Percentiles rank a stretch among this genome's conserved stretches.
Conservation (phyloP, 495 filamentous ascomycete genomes). For the Xylaria flabelliformis region DNA sequence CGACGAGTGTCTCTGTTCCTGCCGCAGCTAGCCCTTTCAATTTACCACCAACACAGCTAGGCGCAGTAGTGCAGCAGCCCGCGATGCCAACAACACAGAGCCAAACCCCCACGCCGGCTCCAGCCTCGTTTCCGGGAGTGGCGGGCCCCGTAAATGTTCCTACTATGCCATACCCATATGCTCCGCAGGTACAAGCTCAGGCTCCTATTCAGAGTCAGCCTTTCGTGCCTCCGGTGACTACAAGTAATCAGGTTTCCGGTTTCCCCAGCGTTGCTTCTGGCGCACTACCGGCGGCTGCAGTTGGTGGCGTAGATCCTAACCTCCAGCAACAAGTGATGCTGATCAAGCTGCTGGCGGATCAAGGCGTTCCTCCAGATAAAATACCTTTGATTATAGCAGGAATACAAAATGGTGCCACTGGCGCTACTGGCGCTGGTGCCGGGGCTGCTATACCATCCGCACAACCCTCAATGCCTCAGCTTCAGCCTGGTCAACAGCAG, state of each 20-base stretch:
- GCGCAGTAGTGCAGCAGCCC: constrained; percentile 37
- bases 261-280: constrained; percentile 42
- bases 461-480: constrained; percentile 27
- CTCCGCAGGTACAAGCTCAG: constrained; percentile 52
- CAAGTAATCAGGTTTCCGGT: constrained; percentile 52
- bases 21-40: constrained; percentile 60
- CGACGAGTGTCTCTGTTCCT: constrained; percentile 58
- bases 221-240: constrained; percentile 50
- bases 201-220: constrained; percentile 30
- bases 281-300: constrained; percentile 51
- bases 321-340: constrained; percentile 68
- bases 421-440: constrained; percentile 33
- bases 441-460: constrained; percentile 16
- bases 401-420: constrained; percentile 43
- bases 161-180: constrained; percentile 56
- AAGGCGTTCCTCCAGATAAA: constrained; percentile 53
- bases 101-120: constrained; percentile 35
- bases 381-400: constrained; percentile 53
- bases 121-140: constrained; percentile 40
- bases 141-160: constrained; percentile 66
- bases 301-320: constrained; percentile 45
- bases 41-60: constrained; percentile 60
- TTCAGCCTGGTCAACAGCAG: constrained; percentile 34
- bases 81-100: constrained; percentile 26
- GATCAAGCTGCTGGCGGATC: constrained; percentile 53